Base-by-base conservation (phyloP, 345 rosid species). In the Clarkia xantiana region DNA sequence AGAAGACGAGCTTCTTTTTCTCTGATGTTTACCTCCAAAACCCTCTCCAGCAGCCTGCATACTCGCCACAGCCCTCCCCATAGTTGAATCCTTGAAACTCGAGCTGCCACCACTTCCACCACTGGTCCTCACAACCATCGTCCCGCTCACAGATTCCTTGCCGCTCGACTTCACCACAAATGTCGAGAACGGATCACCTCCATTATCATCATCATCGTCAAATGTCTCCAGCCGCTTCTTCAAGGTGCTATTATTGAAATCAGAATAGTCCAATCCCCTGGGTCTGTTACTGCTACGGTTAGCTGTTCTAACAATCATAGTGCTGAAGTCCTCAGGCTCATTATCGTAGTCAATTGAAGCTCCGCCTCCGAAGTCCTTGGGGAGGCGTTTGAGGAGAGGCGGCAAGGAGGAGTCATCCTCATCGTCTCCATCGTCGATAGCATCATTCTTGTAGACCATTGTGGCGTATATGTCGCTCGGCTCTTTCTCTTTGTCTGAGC, bases 311-410 rank as follows among this genome's bases (percentile, higher is more conserved):
- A 86, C 78, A 23, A 90, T 82, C 95, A 90, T 74, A 0, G 97
- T 90, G 17, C 90, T 82, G 45, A 77, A 90, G 55, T 82, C 94
- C 10, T 55, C 68, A 6, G 60, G 60, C 58, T 69, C 70, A 22
- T 73, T 71, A 56, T 77, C 94, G 62, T 69, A 80, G 62, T 75
- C 82, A 17, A 67, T 42, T 13, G 78, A 59, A 42, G 74, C 61
- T 18, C 75, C 84, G 34, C 91, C 88, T 0, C 94, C 98, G 56
- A 86, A 84, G 65, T 84, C 96, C 49, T 84, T 91, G 43, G 95
- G 90, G 9, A 91, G 85, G 66, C 78, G 87, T 56, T 79, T 81
- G 67, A 91, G 85, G 10, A 91, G 95, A 14, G 85, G 90, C 50
- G 98, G 98, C 45, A 84, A 83, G 23, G 76, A 56, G 15, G 82